Conservation (phyloP, 2,329 filamentous ascomycete genomes). For the Aureobasidium sp. region DNA sequence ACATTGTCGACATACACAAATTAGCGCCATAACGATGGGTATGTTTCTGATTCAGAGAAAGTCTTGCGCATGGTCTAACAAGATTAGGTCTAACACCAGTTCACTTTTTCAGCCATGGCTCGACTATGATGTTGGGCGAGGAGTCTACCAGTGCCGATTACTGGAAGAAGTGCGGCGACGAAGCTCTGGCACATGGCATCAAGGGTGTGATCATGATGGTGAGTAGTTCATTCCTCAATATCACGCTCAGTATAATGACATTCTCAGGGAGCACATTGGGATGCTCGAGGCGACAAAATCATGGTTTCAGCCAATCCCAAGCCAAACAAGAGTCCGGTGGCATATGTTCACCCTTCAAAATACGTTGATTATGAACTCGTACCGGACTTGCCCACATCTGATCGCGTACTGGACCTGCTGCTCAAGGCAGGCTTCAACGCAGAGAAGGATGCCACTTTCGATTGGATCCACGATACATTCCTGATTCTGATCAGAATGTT, state of each 20-base stretch:
- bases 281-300: constrained; percentile 47
- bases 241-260: neutral
- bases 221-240: constrained; percentile 12
- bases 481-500: constrained; percentile 65
- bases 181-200: constrained; percentile 51
- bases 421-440: constrained; percentile 48
- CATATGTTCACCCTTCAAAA: constrained; percentile 59
- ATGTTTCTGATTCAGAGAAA: neutral
- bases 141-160: constrained; percentile 54
- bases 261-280: constrained; percentile 58
- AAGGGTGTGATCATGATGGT: constrained; percentile 62
- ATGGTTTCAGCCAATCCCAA: constrained; percentile 55
- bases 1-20: neutral
- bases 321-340: constrained; percentile 56
- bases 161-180: constrained; percentile 60
- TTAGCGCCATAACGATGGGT: neutral
- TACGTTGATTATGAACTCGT: constrained; percentile 56
- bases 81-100: constrained; percentile 42
- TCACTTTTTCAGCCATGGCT: constrained; percentile 63
- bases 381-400: constrained; percentile 49
- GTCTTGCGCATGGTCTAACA: neutral
- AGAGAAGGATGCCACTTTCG: constrained; percentile 47
- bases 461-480: constrained; percentile 69
- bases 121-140: constrained; percentile 65
- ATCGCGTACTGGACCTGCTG: constrained; percentile 46